A percentile compares a stretch with the other conserved stretches of the same genome.
These are phyloP conservation scores for Ophiostoma triangulosporum DNA, from an alignment of 2,329 filamentous ascomycete species.

Conservation along the genomic window DNA sequence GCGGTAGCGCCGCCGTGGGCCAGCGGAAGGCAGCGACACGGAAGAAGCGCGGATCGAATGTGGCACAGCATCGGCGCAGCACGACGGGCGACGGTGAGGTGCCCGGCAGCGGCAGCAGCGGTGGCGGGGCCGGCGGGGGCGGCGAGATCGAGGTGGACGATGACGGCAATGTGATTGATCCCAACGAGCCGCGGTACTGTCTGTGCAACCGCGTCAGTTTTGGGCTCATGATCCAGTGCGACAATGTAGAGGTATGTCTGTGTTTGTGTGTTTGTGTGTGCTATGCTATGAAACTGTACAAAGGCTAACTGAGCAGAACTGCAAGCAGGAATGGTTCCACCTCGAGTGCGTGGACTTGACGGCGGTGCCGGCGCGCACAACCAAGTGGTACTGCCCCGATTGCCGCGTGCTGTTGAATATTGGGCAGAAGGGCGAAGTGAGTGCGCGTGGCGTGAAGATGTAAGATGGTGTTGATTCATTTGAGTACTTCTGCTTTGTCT, in stretches of 20 bases:
- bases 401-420: conserved; percentile 52
- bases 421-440: conserved; percentile 50
- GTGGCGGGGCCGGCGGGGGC: conserved; percentile 30
- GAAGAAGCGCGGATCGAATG: conserved; percentile 40
- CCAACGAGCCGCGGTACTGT: conserved; percentile 65
- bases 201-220: conserved; percentile 68
- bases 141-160: conserved; percentile 48
- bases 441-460: conserved; percentile 40
- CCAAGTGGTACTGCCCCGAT: conserved; percentile 76
- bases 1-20: conserved; percentile 53
- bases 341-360: conserved; percentile 60
- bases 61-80: conserved; percentile 23
- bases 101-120: conserved; percentile 17
- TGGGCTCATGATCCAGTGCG: conserved; percentile 72
- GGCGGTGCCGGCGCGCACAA: conserved; percentile 54
- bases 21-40: conserved; percentile 56
- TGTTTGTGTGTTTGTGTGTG: conserved; percentile 1
- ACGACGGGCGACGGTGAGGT: conserved; percentile 29
- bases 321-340: conserved; percentile 77
- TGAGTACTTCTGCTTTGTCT: not conserved
- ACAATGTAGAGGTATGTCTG: conserved; percentile 58
- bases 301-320: conserved; percentile 32
- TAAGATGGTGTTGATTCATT: conserved; percentile 13
- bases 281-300: not conserved
- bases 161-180: conserved; percentile 57